Evolutionary conservation across 129 eudicot genomes (phyloP).

Genomic region (Sambucus nigra): DNA sequence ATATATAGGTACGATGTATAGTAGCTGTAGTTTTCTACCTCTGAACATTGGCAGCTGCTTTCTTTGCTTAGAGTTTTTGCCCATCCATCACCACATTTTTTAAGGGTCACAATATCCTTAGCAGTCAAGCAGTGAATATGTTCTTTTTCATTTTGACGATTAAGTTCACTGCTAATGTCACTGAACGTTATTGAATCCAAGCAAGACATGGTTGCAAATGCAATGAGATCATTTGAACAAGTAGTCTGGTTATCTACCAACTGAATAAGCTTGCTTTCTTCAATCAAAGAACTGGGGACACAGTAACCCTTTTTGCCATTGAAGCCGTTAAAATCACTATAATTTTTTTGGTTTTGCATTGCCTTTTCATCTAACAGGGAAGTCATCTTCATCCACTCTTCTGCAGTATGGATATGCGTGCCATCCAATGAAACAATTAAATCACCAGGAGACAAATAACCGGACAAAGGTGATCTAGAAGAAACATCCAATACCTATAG

Average conservation of each 20-base stretch:
- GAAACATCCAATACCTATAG: constrained; percentile 64
- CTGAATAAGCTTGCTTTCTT: constrained; percentile 30
- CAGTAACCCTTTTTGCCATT: constrained; percentile 52
- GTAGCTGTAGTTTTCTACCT: constrained; percentile 29
- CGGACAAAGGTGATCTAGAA: constrained; percentile 48
- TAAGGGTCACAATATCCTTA: constrained; percentile 53
- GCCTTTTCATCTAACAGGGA: constrained; percentile 29
- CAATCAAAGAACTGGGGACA: constrained; percentile 44
- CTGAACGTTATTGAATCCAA: constrained; percentile 15
- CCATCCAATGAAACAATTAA: constrained; percentile 58
- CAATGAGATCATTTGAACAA: constrained; percentile 55
- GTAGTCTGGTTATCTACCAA: constrained; percentile 28
- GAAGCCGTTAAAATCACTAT: constrained; percentile 3
- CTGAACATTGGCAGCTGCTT: constrained; percentile 50
- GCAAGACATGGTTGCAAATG: constrained; percentile 55
- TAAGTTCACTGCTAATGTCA: constrained; percentile 17
- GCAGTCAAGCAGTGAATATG: constrained; percentile 45
- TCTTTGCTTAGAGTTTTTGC: constrained; percentile 17
- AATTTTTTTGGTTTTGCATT: constrained; percentile 15
- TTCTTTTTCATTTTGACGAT: constrained; percentile 23
- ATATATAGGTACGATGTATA: no score
- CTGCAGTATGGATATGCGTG: constrained; percentile 27
- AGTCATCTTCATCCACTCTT: constrained; percentile 54
- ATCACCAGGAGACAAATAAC: constrained; percentile 62
- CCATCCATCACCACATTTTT: constrained; percentile 56